phyloP scores from a whole-genome alignment of 129 eudicot species.

The Smallanthus sonchifolius region DNA sequence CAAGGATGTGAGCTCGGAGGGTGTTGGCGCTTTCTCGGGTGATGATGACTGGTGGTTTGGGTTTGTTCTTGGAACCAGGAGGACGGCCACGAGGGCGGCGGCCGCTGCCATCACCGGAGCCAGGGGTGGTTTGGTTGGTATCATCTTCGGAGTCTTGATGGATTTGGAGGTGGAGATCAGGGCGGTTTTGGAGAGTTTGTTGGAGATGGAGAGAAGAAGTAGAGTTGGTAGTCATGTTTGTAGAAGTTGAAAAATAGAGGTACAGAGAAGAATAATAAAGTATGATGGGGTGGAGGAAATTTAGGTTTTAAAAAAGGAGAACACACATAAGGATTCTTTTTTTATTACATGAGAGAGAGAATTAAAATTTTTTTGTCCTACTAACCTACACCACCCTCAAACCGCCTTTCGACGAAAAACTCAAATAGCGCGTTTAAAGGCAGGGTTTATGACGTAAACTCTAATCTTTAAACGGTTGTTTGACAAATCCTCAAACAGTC shows the following conservation, averaged over 20 bases:
- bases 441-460: no score
- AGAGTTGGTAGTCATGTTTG: slow-evolving; percentile 59
- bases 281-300: slow-evolving; percentile 22
- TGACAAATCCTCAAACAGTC: no score
- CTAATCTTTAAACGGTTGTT: no score
- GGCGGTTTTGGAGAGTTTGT: slow-evolving; percentile 47
- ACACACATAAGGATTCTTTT: slow-evolving; percentile 18
- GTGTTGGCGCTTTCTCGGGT: slow-evolving; percentile 84
- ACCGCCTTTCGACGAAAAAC: no score
- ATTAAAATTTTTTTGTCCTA: no score
- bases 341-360: slow-evolving; percentile 22
- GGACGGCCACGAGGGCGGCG: slow-evolving; percentile 85
- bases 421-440: no score
- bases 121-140: slow-evolving; percentile 28
- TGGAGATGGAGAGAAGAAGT: slow-evolving; percentile 49
- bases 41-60: slow-evolving; percentile 77
- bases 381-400: no score
- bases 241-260: slow-evolving; percentile 4
- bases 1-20: slow-evolving; percentile 74
- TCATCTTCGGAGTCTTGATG: slow-evolving; percentile 48
- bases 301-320: slow-evolving; percentile 22
- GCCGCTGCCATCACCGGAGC: slow-evolving; percentile 34
- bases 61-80: slow-evolving; percentile 76
- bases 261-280: slow-evolving; percentile 14
- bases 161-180: slow-evolving; percentile 65